phyloP scores from a whole-genome alignment of 2,329 filamentous ascomycete genomes.

The Calycina herbarum region DNA sequence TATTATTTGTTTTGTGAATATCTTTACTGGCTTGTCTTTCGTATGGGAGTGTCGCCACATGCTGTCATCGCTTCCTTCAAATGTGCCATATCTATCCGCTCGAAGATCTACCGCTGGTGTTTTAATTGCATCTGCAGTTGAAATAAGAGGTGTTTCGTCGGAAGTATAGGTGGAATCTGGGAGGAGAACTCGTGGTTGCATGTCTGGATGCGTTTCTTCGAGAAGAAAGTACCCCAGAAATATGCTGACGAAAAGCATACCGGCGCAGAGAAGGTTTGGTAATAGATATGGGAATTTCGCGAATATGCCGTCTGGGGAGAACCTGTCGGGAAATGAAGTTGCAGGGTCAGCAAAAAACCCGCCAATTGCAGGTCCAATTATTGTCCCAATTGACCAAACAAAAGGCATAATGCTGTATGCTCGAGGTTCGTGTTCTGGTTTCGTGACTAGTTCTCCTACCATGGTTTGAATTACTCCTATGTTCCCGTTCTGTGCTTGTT shows the following conservation, averaged over 20 bases:
- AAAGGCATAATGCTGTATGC: constrained; percentile 94
- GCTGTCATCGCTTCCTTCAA: constrained; percentile 43
- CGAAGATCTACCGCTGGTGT: constrained; percentile 72
- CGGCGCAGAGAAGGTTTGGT: constrained; percentile 82
- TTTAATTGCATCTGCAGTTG: constrained; percentile 72
- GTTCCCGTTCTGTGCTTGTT: constrained; percentile 66
- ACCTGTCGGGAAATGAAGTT: constrained; percentile 68
- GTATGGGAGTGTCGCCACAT: constrained; percentile 36
- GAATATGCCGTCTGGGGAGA: constrained; percentile 70
- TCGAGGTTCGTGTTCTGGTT: constrained; percentile 81
- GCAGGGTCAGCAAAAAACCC: constrained; percentile 82
- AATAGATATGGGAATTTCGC: constrained; percentile 81
- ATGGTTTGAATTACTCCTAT: constrained; percentile 84
- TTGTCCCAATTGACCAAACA: constrained; percentile 88
- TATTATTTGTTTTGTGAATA: constrained; percentile 65
- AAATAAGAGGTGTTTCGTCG: constrained; percentile 65
- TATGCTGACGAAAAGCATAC: constrained; percentile 75
- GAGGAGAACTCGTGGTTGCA: constrained; percentile 56
- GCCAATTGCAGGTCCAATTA: constrained; percentile 84
- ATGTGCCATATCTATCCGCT: constrained; percentile 78
- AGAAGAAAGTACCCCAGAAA: constrained; percentile 77
- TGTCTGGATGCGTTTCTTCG: constrained; percentile 85
- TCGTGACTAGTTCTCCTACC: constrained; percentile 83
- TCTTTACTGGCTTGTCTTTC: constrained; percentile 39
- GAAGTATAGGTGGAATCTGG: constrained; percentile 53